phyloP scores from a whole-genome alignment of 805 yeast species.

The Scheffersomyces spartinae region DNA sequence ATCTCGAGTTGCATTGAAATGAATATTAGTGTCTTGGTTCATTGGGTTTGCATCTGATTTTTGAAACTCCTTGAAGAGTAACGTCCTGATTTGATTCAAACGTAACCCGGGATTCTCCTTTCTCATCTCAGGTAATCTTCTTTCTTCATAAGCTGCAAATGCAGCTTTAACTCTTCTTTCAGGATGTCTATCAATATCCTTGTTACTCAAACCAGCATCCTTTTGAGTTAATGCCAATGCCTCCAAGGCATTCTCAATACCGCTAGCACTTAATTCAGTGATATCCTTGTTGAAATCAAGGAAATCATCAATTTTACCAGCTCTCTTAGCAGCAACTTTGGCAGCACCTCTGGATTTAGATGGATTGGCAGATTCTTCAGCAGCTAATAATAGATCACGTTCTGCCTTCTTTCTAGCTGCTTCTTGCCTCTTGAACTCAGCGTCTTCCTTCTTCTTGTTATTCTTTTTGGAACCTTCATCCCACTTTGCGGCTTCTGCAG shows the following conservation, averaged over 20 bases:
- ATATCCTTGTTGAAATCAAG: constrained; percentile 38
- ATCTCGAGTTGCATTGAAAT: constrained; percentile 47
- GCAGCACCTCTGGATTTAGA: constrained; percentile 60
- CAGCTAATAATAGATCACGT: constrained; percentile 53
- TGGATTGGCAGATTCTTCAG: constrained; percentile 56
- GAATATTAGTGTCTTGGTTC: constrained; percentile 59
- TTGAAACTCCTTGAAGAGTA: constrained; percentile 69
- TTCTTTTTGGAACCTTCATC: constrained; percentile 59
- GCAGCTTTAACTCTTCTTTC: constrained; percentile 86
- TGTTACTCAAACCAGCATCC: constrained; percentile 42
- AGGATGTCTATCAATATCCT: constrained; percentile 75
- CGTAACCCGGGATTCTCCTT: constrained; percentile 74
- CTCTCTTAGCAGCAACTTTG: constrained; percentile 48
- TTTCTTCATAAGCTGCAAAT: constrained; percentile 55
- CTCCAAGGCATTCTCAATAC: constrained; percentile 68
- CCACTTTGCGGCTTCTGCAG: constrained; percentile 56
- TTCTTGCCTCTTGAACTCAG: constrained; percentile 59
- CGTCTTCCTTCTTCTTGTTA: constrained; percentile 59
- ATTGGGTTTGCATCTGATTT: constrained; percentile 75
- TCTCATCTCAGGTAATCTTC: constrained; percentile 59
- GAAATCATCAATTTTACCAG: constrained; percentile 60
- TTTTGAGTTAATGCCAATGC: constrained; percentile 58
- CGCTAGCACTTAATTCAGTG: constrained; percentile 54
- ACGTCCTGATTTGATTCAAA: constrained; percentile 64
- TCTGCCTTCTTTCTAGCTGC: constrained; percentile 76